Percentiles rank a stretch among this genome's conserved stretches.
Evolutionary conservation across 2,329 filamentous ascomycete genomes (phyloP).

Genomic region (Fusarium torulosum): DNA sequence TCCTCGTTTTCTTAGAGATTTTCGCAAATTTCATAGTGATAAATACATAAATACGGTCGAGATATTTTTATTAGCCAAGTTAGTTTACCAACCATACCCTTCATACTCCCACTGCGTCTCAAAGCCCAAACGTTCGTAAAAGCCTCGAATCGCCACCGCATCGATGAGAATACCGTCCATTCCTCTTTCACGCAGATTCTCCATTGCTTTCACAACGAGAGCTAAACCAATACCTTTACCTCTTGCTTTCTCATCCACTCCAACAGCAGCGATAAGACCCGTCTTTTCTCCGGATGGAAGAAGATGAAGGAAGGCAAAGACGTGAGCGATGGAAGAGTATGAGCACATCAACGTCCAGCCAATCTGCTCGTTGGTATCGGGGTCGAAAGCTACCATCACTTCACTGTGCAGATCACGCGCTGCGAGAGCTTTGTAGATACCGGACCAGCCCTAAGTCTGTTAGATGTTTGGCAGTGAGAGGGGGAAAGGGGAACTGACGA

Average conservation of each 20-base stretch:
- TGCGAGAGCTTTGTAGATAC: conserved; percentile 36
- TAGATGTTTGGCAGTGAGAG: neutral
- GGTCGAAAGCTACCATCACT: conserved; percentile 43
- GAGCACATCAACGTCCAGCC: conserved; percentile 48
- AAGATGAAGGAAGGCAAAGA: conserved; percentile 36
- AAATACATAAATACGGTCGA: too few relatives aligned
- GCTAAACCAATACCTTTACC: conserved; percentile 41
- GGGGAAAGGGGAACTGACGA: conserved; percentile 17
- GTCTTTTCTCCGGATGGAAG: conserved; percentile 39
- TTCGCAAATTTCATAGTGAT: too few relatives aligned
- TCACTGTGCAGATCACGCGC: conserved; percentile 32
- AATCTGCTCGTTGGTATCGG: conserved; percentile 42
- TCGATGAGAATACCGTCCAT: conserved; percentile 41
- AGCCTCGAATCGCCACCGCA: conserved; percentile 36
- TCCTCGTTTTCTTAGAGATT: too few relatives aligned
- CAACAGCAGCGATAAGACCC: conserved; percentile 42
- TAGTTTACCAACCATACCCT: neutral
- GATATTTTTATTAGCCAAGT: too few relatives aligned
- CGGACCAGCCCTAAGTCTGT: conserved; percentile 31
- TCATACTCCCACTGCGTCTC: conserved; percentile 40
- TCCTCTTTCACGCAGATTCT: conserved; percentile 39
- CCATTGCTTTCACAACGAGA: conserved; percentile 41
- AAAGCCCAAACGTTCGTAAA: conserved; percentile 42
- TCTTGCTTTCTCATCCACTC: conserved; percentile 37
- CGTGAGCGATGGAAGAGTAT: neutral